A percentile compares a stretch with the other conserved stretches of the same genome.
Evolutionary conservation across 2,329 filamentous ascomycete genomes (phyloP).

Genomic region (Fusarium buxicola): DNA sequence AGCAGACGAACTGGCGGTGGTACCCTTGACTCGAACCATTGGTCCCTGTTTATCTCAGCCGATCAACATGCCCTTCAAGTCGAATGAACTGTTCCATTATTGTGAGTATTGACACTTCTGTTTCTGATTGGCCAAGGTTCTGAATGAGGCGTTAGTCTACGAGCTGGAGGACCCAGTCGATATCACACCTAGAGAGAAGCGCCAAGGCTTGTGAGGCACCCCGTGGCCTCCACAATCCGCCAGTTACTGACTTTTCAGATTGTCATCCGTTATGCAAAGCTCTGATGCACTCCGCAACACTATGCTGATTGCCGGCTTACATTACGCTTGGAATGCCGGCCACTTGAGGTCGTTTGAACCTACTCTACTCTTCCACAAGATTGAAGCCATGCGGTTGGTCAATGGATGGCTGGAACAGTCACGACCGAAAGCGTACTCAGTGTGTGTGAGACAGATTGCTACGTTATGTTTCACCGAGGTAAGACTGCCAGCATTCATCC

Average conservation of each 20-base stretch:
- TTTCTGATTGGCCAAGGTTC: background rate
- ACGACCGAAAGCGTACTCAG: background rate
- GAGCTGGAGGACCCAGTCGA: conserved; percentile 9
- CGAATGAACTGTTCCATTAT: conserved; percentile 39
- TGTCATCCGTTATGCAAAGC: conserved; percentile 19
- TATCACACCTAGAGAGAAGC: conserved; percentile 5
- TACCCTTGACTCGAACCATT: conserved; percentile 7
- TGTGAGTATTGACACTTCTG: conserved; percentile 17
- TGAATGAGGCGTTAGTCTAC: conserved; percentile 4
- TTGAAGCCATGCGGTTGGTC: conserved; percentile 31
- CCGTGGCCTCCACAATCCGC: too few species aligned
- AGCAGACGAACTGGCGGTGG: background rate
- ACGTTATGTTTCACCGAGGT: conserved; percentile 38
- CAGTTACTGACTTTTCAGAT: conserved; percentile 1
- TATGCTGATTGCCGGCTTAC: conserved; percentile 37
- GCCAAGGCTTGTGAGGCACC: conserved; percentile 14
- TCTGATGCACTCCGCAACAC: conserved; percentile 33
- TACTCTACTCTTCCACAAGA: conserved; percentile 38
- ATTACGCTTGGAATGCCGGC: conserved; percentile 37
- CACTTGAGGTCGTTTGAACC: conserved; percentile 26
- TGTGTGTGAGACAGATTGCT: conserved; percentile 32
- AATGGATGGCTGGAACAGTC: conserved; percentile 19
- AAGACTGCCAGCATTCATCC: background rate
- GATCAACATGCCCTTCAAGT: conserved; percentile 37
- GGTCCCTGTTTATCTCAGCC: conserved; percentile 21